These are phyloP conservation scores for Plasmodium blacklocki DNA, from an alignment of 169 alveolate species.

Conservation along the genomic window DNA sequence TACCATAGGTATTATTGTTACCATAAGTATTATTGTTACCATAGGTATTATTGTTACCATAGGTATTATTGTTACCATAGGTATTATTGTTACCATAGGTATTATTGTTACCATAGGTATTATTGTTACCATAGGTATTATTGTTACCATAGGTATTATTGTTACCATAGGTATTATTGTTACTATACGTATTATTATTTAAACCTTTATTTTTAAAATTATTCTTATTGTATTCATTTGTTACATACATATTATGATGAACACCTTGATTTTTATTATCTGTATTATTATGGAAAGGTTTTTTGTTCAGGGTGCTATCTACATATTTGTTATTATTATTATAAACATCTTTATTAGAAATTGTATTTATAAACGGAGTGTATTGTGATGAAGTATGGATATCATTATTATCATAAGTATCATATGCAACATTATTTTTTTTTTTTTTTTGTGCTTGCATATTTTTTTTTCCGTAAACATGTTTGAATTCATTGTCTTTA, in stretches of 20 bases:
- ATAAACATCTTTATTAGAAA: not conserved
- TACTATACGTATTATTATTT: not conserved
- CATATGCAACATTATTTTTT: no score
- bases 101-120: not conserved
- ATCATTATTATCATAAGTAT: no score
- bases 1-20: not conserved
- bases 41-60: not conserved
- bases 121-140: not conserved
- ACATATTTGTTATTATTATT: not conserved
- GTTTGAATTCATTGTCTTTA: no score
- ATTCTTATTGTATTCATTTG: not conserved
- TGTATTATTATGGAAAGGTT: not conserved
- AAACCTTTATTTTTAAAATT: constrained; percentile 15
- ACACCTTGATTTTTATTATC: not conserved
- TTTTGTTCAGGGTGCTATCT: constrained; percentile 20
- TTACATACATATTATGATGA: not conserved
- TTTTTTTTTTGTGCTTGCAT: no score
- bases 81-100: not conserved
- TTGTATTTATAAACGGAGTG: not conserved
- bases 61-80: not conserved
- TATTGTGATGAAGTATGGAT: no score
- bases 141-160: not conserved
- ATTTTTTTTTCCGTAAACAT: no score
- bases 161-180: not conserved
- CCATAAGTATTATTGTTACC: not conserved